Conservation (phyloP, 805 yeast species). For the Teunomyces cretensis region DNA sequence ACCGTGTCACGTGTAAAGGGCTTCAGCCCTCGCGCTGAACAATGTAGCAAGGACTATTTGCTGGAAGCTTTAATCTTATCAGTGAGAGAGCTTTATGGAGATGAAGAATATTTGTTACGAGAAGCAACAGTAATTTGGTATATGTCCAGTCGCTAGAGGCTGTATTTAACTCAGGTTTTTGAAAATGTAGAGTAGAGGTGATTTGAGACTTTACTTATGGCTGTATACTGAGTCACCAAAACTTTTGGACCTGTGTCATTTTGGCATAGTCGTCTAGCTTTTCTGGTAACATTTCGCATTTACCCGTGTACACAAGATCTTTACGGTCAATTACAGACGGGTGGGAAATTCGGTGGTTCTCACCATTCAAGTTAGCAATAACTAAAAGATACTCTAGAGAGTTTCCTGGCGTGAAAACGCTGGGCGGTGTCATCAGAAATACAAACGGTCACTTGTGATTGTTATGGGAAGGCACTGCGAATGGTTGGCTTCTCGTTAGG, state of each 20-base stretch:
- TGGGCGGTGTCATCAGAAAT: slow-evolving; percentile 60
- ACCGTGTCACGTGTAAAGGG: slow-evolving; percentile 1
- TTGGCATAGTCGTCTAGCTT: slow-evolving; percentile 26
- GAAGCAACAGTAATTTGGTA: no score
- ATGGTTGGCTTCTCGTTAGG: slow-evolving; percentile 48
- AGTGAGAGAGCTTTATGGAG: no score
- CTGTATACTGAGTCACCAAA: not conserved
- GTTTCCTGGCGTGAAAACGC: slow-evolving; percentile 57
- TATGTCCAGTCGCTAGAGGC: no score
- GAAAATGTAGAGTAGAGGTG: not conserved
- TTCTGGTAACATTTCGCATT: slow-evolving; percentile 47
- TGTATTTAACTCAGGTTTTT: no score
- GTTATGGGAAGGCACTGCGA: slow-evolving; percentile 57
- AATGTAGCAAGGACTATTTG: no score
- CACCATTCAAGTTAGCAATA: slow-evolving; percentile 40
- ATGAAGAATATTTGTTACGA: no score
- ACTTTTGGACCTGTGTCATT: not conserved
- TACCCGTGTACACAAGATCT: slow-evolving; percentile 41
- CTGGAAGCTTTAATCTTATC: no score
- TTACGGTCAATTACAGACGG: slow-evolving; percentile 26
- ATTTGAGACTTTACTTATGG: no score
- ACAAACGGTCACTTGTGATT: slow-evolving; percentile 15
- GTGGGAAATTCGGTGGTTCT: slow-evolving; percentile 69
- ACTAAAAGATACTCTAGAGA: slow-evolving; percentile 48
- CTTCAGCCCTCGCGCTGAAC: not conserved